A percentile compares a stretch with the other conserved stretches of the same genome.
These are phyloP conservation scores for Alternaria conjuncta DNA, from an alignment of 2,329 filamentous ascomycete species.

Conservation along the genomic window DNA sequence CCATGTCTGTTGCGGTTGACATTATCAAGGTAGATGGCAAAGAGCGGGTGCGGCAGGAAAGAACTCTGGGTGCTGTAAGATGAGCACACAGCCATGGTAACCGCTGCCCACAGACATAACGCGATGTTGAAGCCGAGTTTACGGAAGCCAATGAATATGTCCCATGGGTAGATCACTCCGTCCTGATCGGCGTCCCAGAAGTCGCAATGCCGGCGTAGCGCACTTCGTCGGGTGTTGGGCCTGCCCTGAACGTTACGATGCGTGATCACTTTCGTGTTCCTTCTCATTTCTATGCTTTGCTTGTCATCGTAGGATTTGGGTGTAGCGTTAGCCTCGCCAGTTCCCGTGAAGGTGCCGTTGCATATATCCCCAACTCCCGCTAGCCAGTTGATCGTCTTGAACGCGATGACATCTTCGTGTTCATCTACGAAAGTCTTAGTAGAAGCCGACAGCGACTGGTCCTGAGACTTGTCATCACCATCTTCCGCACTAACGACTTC, in stretches of 20 bases:
- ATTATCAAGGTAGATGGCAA: conserved; percentile 25
- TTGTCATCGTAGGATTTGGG: neutral
- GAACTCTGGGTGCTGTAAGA: conserved; percentile 21
- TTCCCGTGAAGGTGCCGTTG: neutral
- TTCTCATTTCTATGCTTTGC: neutral
- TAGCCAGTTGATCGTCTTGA: conserved; percentile 4
- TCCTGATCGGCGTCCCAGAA: conserved; percentile 25
- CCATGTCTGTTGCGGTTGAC: conserved; percentile 22
- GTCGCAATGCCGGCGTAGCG: conserved; percentile 23
- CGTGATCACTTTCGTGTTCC: neutral
- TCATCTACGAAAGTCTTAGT: conserved; percentile 1
- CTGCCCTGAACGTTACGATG: neutral
- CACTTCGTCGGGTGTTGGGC: conserved; percentile 10
- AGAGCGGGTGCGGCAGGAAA: conserved; percentile 20
- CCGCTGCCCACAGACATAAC: conserved; percentile 24
- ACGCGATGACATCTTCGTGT: neutral
- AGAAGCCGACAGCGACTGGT: neutral
- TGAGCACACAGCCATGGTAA: conserved; percentile 21
- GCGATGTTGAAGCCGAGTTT: conserved; percentile 19
- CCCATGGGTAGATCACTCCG: conserved; percentile 24
- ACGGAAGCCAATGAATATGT: conserved; percentile 24
- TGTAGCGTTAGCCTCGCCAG: neutral
- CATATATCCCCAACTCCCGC: conserved; percentile 11
- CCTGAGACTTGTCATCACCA: neutral
- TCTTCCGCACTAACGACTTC: neutral